Evolutionary conservation across 345 rosid species (phyloP), one percentile per base, ranked within the genome.

Genomic region (Conringia planisiliqua): DNA sequence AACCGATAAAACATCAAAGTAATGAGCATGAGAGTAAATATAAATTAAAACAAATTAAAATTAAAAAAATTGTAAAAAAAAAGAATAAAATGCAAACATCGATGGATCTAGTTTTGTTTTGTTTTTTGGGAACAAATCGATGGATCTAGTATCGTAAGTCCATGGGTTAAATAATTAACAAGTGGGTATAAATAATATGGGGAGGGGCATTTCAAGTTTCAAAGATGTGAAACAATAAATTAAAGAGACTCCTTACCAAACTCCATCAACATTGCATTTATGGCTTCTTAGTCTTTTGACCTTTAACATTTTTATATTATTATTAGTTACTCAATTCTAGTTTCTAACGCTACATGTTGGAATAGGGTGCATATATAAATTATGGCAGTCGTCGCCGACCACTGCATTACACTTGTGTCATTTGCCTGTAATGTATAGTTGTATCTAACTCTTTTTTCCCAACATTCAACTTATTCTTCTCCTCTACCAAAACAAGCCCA

Each of bases 301-400:
- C 24, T 30, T 56, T 4, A 47, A 17, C 17, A 14, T 55, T 56
- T 22, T 35, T 27, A 1, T 58, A 56, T 33, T 8, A 47, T 44
- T 55, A 4, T 12, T 27, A 18, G 72, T 75, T 69, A 69, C 50
- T 62, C 70, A 26, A 30, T 55, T 69, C 16, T 35, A 57, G 59
- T 50, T 74, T 48, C 62, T 60, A 62, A 69, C 59, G 75, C 71
- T 55, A 55, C 35, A 70, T 70, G 65, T 69, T 76, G 65, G 39
- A 69, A 43, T 20, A 33, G 36, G 64, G 51, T 62, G 52, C 63
- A 75, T 13, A 39, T 61, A 40, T 51, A 62, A 59, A 60, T 8
- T 60, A 43, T 42, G 30, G 35, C 79, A 68, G 70, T 75, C 38
- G 47, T 68, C 74, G 79, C n/a, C 69, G 75, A 62, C 75, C 64